Base-by-base conservation (phyloP, 169 alveolate genomes). In the Cyclospora cayetanensis region DNA sequence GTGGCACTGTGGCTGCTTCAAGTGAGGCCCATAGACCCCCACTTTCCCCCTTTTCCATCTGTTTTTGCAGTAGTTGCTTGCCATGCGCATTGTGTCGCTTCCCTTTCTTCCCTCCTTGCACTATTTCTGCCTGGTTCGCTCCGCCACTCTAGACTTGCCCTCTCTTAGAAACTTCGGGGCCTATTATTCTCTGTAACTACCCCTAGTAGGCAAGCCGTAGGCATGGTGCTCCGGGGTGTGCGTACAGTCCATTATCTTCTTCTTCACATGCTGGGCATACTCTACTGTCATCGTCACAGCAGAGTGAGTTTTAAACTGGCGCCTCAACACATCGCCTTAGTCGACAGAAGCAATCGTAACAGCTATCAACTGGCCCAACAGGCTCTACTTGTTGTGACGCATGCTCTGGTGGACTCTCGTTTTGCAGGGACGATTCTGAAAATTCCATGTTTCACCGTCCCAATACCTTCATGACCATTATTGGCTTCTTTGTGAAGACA, bases 1-100 rank as follows among this genome's bases (percentile, higher is more conserved):
- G 79, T 80, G 25, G 83, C 89, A 52, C 34, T 92, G 34, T 94
- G 95, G 95, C 76, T 94, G 11, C 37, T 94, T 29, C 95, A 94
- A 68, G 95, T 88, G 35, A 22, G 87, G 50, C 1, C 22, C 22
- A 4, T 52, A 29, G 20, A 12, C 42, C 65, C 65, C 52, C 11
- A 43, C 46, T 0, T 22, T 66, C 43, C 1, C 37, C 43, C 43
- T 66, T 66, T 20, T 34, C 37, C 79, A n/a, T 66, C 79, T 66
- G 2, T 66, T 20, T 66, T 22, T 66, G 0, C 37, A 0, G 11
- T 34, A 15, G 11, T 22, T 76, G 60, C 65, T 27, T 43, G 3
- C 41, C 27, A 0, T 27, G 77, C 77, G 37, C n/a, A n/a, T n/a
- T n/a, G n/a, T n/a, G n/a, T n/a, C n/a, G n/a, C n/a, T n/a, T n/a